Base-by-base conservation (phyloP, 1,139 yeast species). In the Magnusiomyces ingens region DNA sequence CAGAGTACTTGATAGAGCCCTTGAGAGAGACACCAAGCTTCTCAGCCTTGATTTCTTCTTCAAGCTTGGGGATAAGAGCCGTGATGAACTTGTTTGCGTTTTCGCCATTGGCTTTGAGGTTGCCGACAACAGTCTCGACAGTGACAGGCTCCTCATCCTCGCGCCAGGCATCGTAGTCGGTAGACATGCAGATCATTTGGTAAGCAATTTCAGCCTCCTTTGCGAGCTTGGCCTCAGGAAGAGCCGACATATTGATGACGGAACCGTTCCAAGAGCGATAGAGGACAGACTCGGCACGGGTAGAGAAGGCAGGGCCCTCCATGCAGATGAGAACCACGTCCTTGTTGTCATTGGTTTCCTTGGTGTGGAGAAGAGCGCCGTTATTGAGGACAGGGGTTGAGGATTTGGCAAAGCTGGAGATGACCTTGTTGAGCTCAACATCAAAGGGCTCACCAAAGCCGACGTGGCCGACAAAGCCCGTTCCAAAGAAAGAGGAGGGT, bases 271-370 rank as follows among this genome's bases (percentile, higher is more conserved):
- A 86, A 43, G 85, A 72, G 66, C 90, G 79, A 74, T 93, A 94
- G 69, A 93, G 71, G 68, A 79, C 80, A 18, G 96, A 88, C 73
- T 93, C 99, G n/a, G 99, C 98, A 60, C 99, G 80, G 15, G 99
- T 93, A 49, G 95, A 85, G 71, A 93, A 93, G 55, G 94, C 96
- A 2, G 99, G 99, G 43, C 99, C 99, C 71, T 93, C 99, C 99
- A 93, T 93, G 72, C 99, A 93, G 58, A 94, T 78, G 48, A 94
- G 81, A 1, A 95, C 85, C 58, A 87, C 74, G 64, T 91, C 97
- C 53, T 72, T 70, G 51, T 73, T 74, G 22, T 70, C 70, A 59
- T 77, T 78, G 49, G 81, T 74, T 52, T 67, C 70, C 66, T 77
- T 80, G 54, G 85, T 75, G 70, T 85, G 91, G 63, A 84, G 75